A percentile compares a stretch with the other conserved stretches of the same genome.
phyloP scores from a whole-genome alignment of 2,329 filamentous ascomycete genomes.

The Epichloe hybrida region DNA sequence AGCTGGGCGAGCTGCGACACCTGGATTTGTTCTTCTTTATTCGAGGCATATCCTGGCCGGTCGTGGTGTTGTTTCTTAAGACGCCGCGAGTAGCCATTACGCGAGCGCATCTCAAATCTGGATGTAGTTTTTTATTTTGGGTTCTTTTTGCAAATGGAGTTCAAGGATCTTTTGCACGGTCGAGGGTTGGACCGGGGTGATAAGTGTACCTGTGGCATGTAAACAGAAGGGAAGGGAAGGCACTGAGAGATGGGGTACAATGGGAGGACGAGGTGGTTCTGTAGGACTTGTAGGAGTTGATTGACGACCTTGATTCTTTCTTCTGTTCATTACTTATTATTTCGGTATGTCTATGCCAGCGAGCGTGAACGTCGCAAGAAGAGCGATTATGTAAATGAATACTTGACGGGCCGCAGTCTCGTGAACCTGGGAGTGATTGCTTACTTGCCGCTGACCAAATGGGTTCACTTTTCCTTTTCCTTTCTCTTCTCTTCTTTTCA shows the following conservation, averaged over 20 bases:
- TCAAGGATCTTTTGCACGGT: conserved; percentile 17
- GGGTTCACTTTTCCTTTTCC: neutral
- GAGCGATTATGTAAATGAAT: neutral
- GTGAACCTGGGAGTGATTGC: neutral
- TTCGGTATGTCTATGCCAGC: neutral
- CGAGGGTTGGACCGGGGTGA: conserved; percentile 4
- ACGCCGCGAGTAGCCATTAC: neutral
- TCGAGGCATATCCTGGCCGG: neutral
- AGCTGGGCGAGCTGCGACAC: conserved; percentile 4
- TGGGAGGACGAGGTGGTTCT: conserved; percentile 3
- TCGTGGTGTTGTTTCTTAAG: conserved; percentile 4
- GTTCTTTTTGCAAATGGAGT: conserved; percentile 26
- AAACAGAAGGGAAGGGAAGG: conserved; percentile 7
- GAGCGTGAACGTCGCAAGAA: neutral
- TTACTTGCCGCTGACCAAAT: neutral
- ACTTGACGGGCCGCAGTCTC: neutral
- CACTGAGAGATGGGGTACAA: neutral
- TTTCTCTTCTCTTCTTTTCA: neutral
- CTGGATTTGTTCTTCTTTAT: neutral
- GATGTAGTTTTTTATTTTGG: conserved; percentile 24
- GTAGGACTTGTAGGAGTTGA: conserved; percentile 11
- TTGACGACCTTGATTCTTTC: conserved; percentile 4
- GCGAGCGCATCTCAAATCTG: conserved; percentile 16
- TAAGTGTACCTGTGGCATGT: conserved; percentile 9
- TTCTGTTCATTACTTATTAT: neutral